Base-by-base conservation (phyloP, 805 yeast species). In the Cyberlindnera nakhonratchasimensis region DNA sequence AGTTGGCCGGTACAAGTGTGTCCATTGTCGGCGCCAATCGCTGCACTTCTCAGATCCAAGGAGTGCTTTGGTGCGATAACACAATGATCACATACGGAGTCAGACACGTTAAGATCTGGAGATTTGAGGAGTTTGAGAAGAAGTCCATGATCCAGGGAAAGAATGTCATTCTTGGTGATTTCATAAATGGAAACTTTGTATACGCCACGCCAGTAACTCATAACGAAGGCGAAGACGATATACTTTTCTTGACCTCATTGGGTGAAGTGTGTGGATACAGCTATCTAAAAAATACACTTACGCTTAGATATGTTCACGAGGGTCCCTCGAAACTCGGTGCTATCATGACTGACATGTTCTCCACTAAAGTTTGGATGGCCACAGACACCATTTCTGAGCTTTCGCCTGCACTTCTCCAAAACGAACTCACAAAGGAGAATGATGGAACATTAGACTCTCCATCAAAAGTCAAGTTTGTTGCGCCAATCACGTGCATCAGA, bases 51-150 rank as follows among this genome's bases (percentile, higher is more conserved):
- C 66, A 70, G 10, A 70, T 84, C 6, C 69, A 75, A 48, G 77
- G 74, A 29, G 53, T 83, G 30, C 37, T 69, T 5, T 84, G 90
- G 90, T 53, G 68, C 24, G 66, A 74, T 42, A 55, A 67, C 19
- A 61, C 59, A 11, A 58, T 81, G 6, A 61, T 80, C 4, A 80
- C 88, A 0, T 61, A 71, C 34, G 91, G 91, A 0, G 61, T 78
- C 12, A 67, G 90, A 23, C 74, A 79, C 46, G 62, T 82, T 14
- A 78, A 82, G 41, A 61, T 79, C 0, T 84, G 91, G 91, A 71
- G 65, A 47, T 61, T 73, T 29, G 69, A 64, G 25, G 61, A 47
- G 14, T 54, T 48, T 28, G 52, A 56, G 13, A 42, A 51, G 28
- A 53, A 53, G 23, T 42, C 52, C 3, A 62, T 67, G 8, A 60